phyloP scores from a whole-genome alignment of 2,329 filamentous ascomycete genomes.

The Aurifilum marmelostoma region DNA sequence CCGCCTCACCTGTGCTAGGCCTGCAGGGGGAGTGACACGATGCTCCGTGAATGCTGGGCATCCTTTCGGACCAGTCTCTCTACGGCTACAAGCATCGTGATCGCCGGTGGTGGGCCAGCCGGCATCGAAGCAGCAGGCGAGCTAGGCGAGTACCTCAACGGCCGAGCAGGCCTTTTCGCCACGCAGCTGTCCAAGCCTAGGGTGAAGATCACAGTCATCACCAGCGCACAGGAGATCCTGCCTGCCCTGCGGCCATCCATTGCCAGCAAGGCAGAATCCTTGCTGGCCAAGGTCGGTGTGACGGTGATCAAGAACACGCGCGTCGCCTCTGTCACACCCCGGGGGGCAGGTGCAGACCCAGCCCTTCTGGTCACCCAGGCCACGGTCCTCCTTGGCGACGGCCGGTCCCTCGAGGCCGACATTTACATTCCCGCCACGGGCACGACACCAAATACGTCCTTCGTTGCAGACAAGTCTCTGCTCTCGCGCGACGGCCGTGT shows the following conservation, averaged over 20 bases:
- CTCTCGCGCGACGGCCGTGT: constrained; percentile 41
- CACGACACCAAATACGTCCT: constrained; percentile 32
- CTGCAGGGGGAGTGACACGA: constrained; percentile 41
- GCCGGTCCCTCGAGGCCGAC: constrained; percentile 45
- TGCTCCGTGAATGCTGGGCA: constrained; percentile 41
- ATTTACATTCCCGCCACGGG: constrained; percentile 53
- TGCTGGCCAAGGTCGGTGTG: constrained; percentile 51
- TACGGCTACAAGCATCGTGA: constrained; percentile 46
- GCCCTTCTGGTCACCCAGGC: constrained; percentile 35
- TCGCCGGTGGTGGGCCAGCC: constrained; percentile 48
- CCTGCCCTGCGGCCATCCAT: constrained; percentile 44
- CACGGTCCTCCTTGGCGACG: constrained; percentile 45
- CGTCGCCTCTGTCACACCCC: constrained; percentile 41
- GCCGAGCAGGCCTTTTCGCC: constrained; percentile 44
- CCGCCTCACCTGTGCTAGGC: constrained; percentile 48
- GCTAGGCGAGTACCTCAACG: constrained; percentile 55
- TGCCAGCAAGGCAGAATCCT: constrained; percentile 44
- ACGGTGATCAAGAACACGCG: constrained; percentile 46
- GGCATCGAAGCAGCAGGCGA: constrained; percentile 54
- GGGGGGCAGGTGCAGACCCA: constrained; percentile 35
- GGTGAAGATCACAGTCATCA: constrained; percentile 50
- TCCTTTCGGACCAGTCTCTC: constrained; percentile 46
- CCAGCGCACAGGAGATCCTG: constrained; percentile 43
- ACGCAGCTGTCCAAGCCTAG: constrained; percentile 39
- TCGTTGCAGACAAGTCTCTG: constrained; percentile 27